phyloP scores from a whole-genome alignment of 192 early-diverging fungal genomes.

The Chytriomyces hyalinus region DNA sequence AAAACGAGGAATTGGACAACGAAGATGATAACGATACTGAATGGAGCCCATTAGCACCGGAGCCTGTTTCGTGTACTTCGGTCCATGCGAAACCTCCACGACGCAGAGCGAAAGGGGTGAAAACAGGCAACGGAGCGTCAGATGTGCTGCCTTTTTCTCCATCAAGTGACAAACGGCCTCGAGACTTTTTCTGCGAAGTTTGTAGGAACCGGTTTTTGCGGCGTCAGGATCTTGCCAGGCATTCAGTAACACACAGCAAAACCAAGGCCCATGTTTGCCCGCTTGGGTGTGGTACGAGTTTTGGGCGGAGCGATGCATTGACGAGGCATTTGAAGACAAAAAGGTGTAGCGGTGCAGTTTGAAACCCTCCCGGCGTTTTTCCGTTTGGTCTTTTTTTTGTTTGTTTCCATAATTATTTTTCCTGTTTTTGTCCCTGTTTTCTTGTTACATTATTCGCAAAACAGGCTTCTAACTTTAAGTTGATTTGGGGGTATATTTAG shows the following conservation, averaged over 20 bases:
- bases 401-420: too few relatives aligned
- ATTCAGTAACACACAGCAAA: constrained; percentile 14
- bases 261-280: constrained; percentile 11
- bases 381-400: too few relatives aligned
- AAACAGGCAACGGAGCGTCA: neutral
- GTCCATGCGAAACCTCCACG: neutral
- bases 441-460: too few relatives aligned
- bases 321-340: constrained; percentile 16
- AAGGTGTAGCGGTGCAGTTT: constrained; percentile 3
- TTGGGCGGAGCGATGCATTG: constrained; percentile 22
- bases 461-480: too few relatives aligned
- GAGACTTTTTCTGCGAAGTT: constrained; percentile 8
- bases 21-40: neutral
- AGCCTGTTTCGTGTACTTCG: neutral
- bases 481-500: too few relatives aligned
- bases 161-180: neutral
- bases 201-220: constrained; percentile 13
- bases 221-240: constrained; percentile 13
- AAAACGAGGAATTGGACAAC: neutral
- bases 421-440: too few relatives aligned
- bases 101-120: too few relatives aligned
- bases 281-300: constrained; percentile 23
- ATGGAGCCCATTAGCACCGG: neutral
- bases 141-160: neutral
- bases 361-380: too few relatives aligned